phyloP scores from a whole-genome alignment of 129 eudicot genomes.

The Calendula officinalis region DNA sequence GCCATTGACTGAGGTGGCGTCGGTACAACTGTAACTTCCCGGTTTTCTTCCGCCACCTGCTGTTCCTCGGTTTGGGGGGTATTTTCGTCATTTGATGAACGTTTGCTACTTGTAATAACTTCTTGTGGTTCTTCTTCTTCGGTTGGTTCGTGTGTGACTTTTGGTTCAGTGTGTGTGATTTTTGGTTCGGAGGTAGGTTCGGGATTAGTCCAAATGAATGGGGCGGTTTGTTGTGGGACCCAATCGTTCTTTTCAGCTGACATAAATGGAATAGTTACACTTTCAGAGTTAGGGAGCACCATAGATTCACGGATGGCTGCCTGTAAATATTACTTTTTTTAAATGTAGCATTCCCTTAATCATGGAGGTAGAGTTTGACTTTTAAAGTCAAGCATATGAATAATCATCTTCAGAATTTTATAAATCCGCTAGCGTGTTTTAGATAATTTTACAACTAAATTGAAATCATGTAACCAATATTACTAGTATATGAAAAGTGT shows the following conservation, averaged over 20 bases:
- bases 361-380: background rate
- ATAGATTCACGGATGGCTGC: constrained; percentile 75
- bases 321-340: constrained; percentile 31
- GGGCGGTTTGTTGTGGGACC: constrained; percentile 74
- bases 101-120: constrained; percentile 11
- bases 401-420: background rate
- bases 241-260: constrained; percentile 89
- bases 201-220: constrained; percentile 64
- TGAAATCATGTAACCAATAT: background rate
- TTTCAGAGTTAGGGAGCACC: constrained; percentile 85
- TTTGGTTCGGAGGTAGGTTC: constrained; percentile 31
- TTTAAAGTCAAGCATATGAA: background rate
- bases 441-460: background rate
- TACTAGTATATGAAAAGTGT: background rate
- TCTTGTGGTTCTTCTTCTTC: constrained; percentile 30
- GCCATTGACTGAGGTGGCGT: constrained; percentile 33
- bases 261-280: constrained; percentile 68
- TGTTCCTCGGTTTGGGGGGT: constrained; percentile 39
- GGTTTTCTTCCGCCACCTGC: constrained; percentile 28
- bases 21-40: constrained; percentile 20
- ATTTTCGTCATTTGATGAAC: constrained; percentile 30
- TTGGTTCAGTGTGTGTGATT: constrained; percentile 19
- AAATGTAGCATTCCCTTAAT: constrained; percentile 4
- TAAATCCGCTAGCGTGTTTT: background rate
- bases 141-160: background rate